phyloP scores from a whole-genome alignment of 441 rosid species.

The Adansonia gregorii region DNA sequence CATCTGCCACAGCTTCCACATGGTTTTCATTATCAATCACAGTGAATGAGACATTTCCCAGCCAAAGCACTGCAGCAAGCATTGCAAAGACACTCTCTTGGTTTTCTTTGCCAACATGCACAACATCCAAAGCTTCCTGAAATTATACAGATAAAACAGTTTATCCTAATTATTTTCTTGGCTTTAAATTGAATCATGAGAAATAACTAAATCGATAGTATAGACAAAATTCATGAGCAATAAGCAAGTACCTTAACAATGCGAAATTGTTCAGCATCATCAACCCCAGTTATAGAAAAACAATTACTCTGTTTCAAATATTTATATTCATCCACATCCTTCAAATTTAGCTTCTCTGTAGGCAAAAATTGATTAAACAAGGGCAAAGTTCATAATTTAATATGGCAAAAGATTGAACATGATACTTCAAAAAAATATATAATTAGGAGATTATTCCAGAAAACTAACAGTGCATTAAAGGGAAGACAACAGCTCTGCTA shows the following conservation, averaged over 20 bases:
- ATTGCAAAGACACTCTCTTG: slow-evolving; percentile 93
- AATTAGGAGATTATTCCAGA: background rate
- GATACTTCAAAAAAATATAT: background rate
- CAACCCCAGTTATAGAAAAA: slow-evolving; percentile 72
- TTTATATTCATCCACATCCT: slow-evolving; percentile 71
- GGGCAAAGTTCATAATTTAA: slow-evolving; percentile 22
- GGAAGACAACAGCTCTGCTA: slow-evolving; percentile 5
- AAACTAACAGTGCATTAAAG: background rate
- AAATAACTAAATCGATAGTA: slow-evolving; percentile 16
- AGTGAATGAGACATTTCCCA: slow-evolving; percentile 83
- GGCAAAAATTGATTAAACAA: slow-evolving; percentile 31
- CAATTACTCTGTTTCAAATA: slow-evolving; percentile 91
- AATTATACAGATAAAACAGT: slow-evolving; percentile 29
- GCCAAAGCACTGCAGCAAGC: slow-evolving; percentile 96
- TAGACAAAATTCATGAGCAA: slow-evolving; percentile 19
- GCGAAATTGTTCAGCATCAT: slow-evolving; percentile 76
- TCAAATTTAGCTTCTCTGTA: slow-evolving; percentile 85
- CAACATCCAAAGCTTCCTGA: slow-evolving; percentile 95
- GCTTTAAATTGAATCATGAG: slow-evolving; percentile 4
- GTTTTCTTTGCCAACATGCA: slow-evolving; percentile 93
- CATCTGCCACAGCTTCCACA: slow-evolving; percentile 81
- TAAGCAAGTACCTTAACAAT: slow-evolving; percentile 59
- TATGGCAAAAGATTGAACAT: background rate
- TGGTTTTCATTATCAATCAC: slow-evolving; percentile 91
- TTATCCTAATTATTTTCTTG: slow-evolving; percentile 12